These are phyloP conservation scores for Termitomyces sp. DNA, from an alignment of 768 basidiomycete species.

Conservation along the genomic window DNA sequence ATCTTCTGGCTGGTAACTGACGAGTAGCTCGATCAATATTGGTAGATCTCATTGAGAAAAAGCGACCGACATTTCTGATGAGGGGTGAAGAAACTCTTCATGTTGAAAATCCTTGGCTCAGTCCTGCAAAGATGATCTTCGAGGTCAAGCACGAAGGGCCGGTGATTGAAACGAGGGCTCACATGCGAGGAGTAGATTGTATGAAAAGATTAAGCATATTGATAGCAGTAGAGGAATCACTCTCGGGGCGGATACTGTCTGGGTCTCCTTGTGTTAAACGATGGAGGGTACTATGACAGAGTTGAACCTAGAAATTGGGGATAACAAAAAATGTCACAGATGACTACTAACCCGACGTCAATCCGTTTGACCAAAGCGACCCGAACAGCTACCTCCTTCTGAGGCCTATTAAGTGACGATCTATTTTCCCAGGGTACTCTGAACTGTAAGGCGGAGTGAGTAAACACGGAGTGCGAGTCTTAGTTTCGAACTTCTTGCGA, in stretches of 20 bases:
- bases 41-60: background rate
- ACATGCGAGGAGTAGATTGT: slow-evolving; percentile 26
- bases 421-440: slow-evolving; percentile 16
- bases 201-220: slow-evolving; percentile 30
- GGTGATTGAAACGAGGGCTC: background rate
- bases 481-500: slow-evolving; percentile 13
- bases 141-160: background rate
- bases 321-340: background rate
- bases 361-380: slow-evolving; percentile 21
- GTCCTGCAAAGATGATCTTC: slow-evolving; percentile 10
- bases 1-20: slow-evolving; percentile 14
- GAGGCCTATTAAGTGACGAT: background rate
- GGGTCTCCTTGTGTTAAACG: slow-evolving; percentile 11
- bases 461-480: background rate
- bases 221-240: slow-evolving; percentile 17
- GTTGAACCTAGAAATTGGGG: background rate
- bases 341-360: slow-evolving; percentile 14
- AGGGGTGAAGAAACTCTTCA: slow-evolving; percentile 21
- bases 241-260: slow-evolving; percentile 10
- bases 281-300: slow-evolving; percentile 6
- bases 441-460: slow-evolving; percentile 10
- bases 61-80: slow-evolving; percentile 11
- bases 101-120: slow-evolving; percentile 16
- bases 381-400: slow-evolving; percentile 15
- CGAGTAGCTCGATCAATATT: background rate